A percentile compares a stretch with the other conserved stretches of the same genome.
phyloP scores from a whole-genome alignment of 441 rosid species.

The Populus tomentosa region DNA sequence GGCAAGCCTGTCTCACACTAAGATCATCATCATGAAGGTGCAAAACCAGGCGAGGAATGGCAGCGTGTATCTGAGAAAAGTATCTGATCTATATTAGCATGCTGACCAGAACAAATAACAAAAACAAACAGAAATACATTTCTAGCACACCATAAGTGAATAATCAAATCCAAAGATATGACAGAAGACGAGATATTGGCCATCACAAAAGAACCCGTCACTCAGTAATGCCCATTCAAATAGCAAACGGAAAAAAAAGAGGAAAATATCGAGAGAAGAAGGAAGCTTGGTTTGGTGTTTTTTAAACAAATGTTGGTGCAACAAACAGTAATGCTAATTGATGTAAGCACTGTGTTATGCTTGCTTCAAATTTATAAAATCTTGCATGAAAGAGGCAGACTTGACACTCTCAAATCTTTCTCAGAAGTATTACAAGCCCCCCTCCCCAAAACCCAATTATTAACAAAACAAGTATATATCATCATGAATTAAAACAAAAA shows the following conservation, averaged over 20 bases:
- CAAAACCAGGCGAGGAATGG: conserved; percentile 74
- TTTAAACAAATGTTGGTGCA: background rate
- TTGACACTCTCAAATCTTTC: background rate
- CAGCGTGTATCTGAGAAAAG: conserved; percentile 66
- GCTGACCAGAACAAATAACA: conserved; percentile 1
- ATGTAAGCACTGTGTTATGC: background rate
- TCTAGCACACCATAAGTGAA: background rate
- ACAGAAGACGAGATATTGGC: background rate
- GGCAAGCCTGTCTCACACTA: conserved; percentile 79
- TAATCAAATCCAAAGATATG: background rate
- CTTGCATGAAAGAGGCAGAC: background rate
- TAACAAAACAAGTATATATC: background rate
- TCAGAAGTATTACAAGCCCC: background rate
- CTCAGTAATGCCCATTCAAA: background rate
- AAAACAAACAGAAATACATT: background rate
- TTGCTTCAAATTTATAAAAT: background rate
- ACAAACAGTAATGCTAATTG: background rate
- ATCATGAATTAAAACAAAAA: background rate
- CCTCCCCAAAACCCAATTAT: background rate
- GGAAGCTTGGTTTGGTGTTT: background rate
- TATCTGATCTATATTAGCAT: conserved; percentile 12
- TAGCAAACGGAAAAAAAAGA: background rate
- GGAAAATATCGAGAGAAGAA: background rate
- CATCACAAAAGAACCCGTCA: background rate
- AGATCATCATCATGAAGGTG: conserved; percentile 80